Evolutionary conservation across 1,284 basidiomycete species (phyloP).

Genomic region (Ustilago nuda): DNA sequence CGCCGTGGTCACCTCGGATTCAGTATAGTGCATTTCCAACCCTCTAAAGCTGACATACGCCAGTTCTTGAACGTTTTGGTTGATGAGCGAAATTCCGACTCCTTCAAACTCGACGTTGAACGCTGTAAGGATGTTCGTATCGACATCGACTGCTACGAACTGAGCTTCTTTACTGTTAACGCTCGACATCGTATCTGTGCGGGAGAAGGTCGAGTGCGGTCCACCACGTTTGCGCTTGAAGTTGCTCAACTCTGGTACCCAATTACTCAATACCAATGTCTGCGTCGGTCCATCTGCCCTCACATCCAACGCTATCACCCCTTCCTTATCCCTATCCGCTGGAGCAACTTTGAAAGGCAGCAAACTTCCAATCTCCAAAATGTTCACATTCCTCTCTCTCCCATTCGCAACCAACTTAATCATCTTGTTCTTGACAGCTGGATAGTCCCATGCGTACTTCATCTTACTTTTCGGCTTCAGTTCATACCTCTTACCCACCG

Average conservation of each 20-base stretch:
- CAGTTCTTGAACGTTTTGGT: slow-evolving; percentile 87
- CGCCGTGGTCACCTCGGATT: slow-evolving; percentile 84
- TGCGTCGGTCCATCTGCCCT: slow-evolving; percentile 90
- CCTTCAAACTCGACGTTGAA: slow-evolving; percentile 86
- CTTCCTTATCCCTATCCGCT: slow-evolving; percentile 69
- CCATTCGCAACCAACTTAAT: slow-evolving; percentile 77
- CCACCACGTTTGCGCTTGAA: slow-evolving; percentile 81
- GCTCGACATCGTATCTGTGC: slow-evolving; percentile 79
- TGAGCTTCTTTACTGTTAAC: slow-evolving; percentile 73
- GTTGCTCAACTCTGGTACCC: slow-evolving; percentile 84
- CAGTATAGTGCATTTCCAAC: slow-evolving; percentile 86
- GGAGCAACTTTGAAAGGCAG: slow-evolving; percentile 83
- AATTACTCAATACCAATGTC: slow-evolving; percentile 86
- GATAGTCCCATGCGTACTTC: slow-evolving; percentile 94
- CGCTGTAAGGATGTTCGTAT: slow-evolving; percentile 78
- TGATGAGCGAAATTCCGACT: slow-evolving; percentile 91
- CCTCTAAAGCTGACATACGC: slow-evolving; percentile 85
- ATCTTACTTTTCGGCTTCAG: slow-evolving; percentile 75
- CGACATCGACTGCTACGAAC: slow-evolving; percentile 86
- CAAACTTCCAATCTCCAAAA: slow-evolving; percentile 95
- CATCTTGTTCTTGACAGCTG: slow-evolving; percentile 85
- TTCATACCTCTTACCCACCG: slow-evolving; percentile 71
- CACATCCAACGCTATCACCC: slow-evolving; percentile 88
- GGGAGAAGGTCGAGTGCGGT: slow-evolving; percentile 73
- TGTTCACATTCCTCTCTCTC: slow-evolving; percentile 82